These are phyloP conservation scores for Candolleomyces aberdarensis DNA, from an alignment of 768 basidiomycete species.

Conservation along the genomic window DNA sequence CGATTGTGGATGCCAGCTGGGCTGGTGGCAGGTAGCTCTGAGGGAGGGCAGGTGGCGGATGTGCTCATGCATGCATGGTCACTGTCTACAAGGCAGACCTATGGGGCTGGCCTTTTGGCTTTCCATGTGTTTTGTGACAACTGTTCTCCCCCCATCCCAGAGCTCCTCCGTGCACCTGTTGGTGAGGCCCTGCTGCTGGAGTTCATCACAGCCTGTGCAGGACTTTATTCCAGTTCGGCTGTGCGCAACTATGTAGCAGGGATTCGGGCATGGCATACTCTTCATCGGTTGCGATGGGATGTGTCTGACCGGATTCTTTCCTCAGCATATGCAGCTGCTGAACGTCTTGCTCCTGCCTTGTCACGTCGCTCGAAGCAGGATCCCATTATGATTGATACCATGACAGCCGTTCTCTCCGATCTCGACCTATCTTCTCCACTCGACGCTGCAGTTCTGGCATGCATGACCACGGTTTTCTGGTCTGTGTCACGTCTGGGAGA, in stretches of 20 bases:
- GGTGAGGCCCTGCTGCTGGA: constrained; percentile 15
- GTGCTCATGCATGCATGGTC: constrained; percentile 19
- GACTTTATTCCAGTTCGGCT: constrained; percentile 23
- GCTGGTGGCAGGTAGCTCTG: no score
- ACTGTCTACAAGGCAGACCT: background rate
- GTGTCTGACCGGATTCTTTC: background rate
- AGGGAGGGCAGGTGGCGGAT: constrained; percentile 14
- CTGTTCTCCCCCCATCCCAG: constrained; percentile 12
- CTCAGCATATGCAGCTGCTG: constrained; percentile 3
- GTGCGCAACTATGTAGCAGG: no score
- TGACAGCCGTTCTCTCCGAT: background rate
- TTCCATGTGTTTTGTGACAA: constrained; percentile 6
- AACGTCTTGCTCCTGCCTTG: constrained; percentile 3
- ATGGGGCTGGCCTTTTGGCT: constrained; percentile 3
- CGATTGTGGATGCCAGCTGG: constrained; percentile 11
- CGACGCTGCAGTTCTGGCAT: constrained; percentile 18
- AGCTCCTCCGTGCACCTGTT: constrained; percentile 20
- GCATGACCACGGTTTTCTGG: constrained; percentile 18
- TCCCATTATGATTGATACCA: constrained; percentile 1
- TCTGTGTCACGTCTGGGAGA: constrained; percentile 12
- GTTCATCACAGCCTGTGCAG: constrained; percentile 18
- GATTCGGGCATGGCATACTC: constrained; percentile 33
- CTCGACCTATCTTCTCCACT: constrained; percentile 13
- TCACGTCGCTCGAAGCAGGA: constrained; percentile 3
- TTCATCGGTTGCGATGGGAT: constrained; percentile 19